Base-by-base conservation (phyloP, 139 green algal genomes). In the Chlorella ohadii region DNA sequence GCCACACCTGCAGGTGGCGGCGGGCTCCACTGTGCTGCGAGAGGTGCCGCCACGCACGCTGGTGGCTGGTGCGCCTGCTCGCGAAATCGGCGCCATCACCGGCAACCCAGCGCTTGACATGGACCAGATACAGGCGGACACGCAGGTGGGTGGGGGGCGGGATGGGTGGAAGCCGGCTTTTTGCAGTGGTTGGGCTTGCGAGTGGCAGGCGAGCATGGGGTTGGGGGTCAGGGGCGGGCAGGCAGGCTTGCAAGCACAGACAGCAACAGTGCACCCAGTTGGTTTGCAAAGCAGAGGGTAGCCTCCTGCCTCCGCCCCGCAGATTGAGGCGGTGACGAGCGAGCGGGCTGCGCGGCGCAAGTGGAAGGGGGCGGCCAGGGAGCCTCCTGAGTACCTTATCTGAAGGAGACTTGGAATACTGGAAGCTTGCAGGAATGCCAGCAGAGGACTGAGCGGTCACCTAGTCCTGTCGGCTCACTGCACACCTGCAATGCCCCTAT, bases 1-100 rank as follows among this genome's bases (percentile, higher is more conserved):
- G 15, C 51, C 19, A 23, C 51, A 20, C 51, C 65, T 16, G 74
- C 76, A 82, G 76, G 93, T 97, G 47, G 94, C 93, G 27, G 94
- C 94, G 15, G 94, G 95, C 20, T 95, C 89, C 3, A 84, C 98
- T 66, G 96, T 99, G 70, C 91, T 99, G 19, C 97, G 98, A 65
- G 88, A 93, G 28, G 96, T 98, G 56, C 86, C 89, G 17, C 87
- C 90, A 0, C 89, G 90, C 77, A 95, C 90, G 0, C 94, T 98
- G 91, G 95, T 98, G 36, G 96, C 95, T 13, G 96, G 96, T 0
- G 95, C 90, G 1, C 96, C 96, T 2, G 96, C 96, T 3, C 95
- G 95, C 71, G 85, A 90, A 13, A 89, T 98, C 19, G 95, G 96
- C 64, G 91, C 81, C 6, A 90, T 98, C 55, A 81, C 83, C 63